These are phyloP conservation scores for Paramecium caudatum DNA, from an alignment of 73 alveolate genomes.

Conservation along the genomic window DNA sequence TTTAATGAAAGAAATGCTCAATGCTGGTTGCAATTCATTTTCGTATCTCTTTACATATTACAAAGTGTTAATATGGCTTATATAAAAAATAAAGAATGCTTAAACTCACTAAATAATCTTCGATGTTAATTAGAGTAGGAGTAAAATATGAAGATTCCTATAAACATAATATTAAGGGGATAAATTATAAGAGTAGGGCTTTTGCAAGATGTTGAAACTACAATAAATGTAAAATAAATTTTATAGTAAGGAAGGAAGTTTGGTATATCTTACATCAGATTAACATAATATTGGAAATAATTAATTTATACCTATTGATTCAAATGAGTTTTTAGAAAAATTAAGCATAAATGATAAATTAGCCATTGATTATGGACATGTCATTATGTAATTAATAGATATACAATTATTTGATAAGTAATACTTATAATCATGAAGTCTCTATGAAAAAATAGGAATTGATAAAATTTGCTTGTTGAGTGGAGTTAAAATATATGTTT, in stretches of 20 bases:
- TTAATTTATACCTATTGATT: constrained; percentile 20
- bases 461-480: constrained; percentile 32
- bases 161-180: constrained; percentile 55
- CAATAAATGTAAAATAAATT: background rate
- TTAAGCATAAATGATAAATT: constrained; percentile 5
- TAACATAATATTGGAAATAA: constrained; percentile 34
- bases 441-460: background rate
- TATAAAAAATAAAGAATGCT: constrained; percentile 16
- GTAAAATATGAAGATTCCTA: constrained; percentile 25
- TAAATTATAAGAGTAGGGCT: constrained; percentile 35
- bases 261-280: constrained; percentile 45
- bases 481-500: background rate
- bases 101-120: background rate
- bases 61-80: constrained; percentile 58
- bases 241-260: constrained; percentile 18
- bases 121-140: constrained; percentile 24
- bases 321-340: constrained; percentile 21
- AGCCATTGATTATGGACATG: constrained; percentile 45
- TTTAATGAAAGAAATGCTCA: background rate
- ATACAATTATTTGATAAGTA: background rate
- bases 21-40: constrained; percentile 30
- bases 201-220: constrained; percentile 21
- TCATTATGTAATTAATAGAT: constrained; percentile 6
- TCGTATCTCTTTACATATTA: background rate
- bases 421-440: background rate